Conservation (phyloP, 345 rosid genomes). For the Anastatica hierochuntica region DNA sequence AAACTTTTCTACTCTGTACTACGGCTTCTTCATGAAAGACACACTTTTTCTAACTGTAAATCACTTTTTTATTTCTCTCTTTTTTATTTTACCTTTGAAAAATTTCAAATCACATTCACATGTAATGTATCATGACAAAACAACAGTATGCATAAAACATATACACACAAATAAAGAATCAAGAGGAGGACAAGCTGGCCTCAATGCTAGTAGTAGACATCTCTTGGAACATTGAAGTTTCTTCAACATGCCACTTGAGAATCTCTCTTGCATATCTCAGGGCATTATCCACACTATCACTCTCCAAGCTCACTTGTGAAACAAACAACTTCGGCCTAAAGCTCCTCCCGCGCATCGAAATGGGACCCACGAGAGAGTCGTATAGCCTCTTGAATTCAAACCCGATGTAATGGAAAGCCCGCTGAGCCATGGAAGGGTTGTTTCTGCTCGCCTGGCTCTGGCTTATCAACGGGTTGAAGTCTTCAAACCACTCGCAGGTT, state of each 20-base stretch:
- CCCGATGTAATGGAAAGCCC: conserved; percentile 62
- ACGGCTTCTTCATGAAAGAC: no score
- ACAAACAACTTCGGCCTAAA: conserved; percentile 46
- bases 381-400: conserved; percentile 62
- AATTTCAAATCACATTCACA: background rate
- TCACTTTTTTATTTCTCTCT: background rate
- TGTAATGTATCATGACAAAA: background rate
- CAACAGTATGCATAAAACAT: background rate
- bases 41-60: no score
- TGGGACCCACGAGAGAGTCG: conserved; percentile 28
- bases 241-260: conserved; percentile 48
- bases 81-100: background rate
- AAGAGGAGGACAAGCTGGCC: conserved; percentile 35
- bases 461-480: conserved; percentile 58
- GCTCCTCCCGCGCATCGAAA: conserved; percentile 4
- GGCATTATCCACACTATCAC: conserved; percentile 49
- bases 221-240: conserved; percentile 25
- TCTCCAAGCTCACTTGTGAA: conserved; percentile 41
- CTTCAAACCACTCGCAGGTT: conserved; percentile 72
- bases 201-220: conserved; percentile 37
- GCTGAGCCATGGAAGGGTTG: conserved; percentile 44
- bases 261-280: conserved; percentile 58
- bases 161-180: background rate
- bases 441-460: conserved; percentile 23
- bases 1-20: no score